These are phyloP conservation scores for Fusarium acutatum DNA, from an alignment of 2,329 filamentous ascomycete genomes.

Conservation along the genomic window DNA sequence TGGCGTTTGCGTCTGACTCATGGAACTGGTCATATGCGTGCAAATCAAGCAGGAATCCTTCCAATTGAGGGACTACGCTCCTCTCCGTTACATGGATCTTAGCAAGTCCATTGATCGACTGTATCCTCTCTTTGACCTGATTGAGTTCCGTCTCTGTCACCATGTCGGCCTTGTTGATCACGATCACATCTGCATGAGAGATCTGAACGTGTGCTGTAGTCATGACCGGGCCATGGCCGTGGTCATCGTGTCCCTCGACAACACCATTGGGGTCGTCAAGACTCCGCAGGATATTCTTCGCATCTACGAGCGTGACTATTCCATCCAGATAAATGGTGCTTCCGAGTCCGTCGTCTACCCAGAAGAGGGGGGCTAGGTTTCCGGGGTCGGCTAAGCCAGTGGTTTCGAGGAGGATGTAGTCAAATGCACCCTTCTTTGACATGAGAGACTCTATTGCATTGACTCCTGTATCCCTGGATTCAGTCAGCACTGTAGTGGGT, in stretches of 20 bases:
- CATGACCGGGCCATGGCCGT: conserved; percentile 72
- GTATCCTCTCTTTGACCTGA: conserved; percentile 74
- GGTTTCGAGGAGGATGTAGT: conserved; percentile 97
- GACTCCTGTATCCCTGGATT: conserved; percentile 81
- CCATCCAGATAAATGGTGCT: conserved; percentile 97
- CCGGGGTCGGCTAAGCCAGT: conserved; percentile 95
- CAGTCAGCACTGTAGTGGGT: conserved; percentile 33
- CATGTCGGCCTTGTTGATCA: conserved; percentile 93
- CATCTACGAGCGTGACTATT: conserved; percentile 94
- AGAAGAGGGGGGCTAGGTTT: conserved; percentile 95
- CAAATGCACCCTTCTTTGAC: conserved; percentile 91
- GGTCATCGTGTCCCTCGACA: conserved; percentile 60
- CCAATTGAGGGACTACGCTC: conserved; percentile 81
- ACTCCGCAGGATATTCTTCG: conserved; percentile 86
- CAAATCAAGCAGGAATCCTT: conserved; percentile 87
- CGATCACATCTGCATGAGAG: conserved; percentile 92
- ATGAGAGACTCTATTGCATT: conserved; percentile 95
- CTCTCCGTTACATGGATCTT: conserved; percentile 84
- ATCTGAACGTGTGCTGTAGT: conserved; percentile 97
- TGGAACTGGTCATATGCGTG: conserved; percentile 90
- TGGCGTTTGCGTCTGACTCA: conserved; percentile 73
- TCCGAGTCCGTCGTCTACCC: conserved; percentile 95
- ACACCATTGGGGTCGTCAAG: conserved; percentile 76
- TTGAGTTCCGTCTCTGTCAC: conserved; percentile 75
- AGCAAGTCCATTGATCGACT: conserved; percentile 89